A percentile compares a stretch with the other conserved stretches of the same genome.
These are phyloP conservation scores for Colletotrichum ledebouriae DNA, from an alignment of 2,329 filamentous ascomycete genomes.

Conservation along the genomic window DNA sequence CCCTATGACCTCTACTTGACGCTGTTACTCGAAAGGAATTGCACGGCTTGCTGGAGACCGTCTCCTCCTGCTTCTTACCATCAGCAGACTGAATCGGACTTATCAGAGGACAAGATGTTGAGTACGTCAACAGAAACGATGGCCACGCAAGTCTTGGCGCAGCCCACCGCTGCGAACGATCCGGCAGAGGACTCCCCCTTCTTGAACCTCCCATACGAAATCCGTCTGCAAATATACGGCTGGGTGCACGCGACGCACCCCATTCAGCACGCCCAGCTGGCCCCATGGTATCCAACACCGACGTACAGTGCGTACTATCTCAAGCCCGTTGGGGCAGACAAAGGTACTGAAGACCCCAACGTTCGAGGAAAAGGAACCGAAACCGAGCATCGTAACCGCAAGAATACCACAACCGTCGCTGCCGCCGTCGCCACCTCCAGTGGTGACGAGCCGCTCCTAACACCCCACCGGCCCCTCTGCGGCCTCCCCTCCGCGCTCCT, in stretches of 20 bases:
- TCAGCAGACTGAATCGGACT: background rate
- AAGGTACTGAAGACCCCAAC: constrained; percentile 6
- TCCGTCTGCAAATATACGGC: constrained; percentile 62
- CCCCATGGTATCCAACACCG: constrained; percentile 56
- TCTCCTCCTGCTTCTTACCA: background rate
- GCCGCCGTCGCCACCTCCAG: background rate
- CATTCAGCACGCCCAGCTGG: constrained; percentile 54
- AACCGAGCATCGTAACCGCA: background rate
- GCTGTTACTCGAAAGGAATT: background rate
- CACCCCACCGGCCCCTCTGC: constrained; percentile 53
- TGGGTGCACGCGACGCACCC: constrained; percentile 57
- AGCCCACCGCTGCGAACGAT: background rate
- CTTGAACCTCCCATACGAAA: constrained; percentile 58
- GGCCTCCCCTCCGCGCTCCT: constrained; percentile 59
- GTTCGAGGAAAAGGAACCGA: constrained; percentile 7
- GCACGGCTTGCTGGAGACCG: constrained; percentile 6
- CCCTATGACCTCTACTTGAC: background rate
- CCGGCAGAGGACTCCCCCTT: constrained; percentile 44
- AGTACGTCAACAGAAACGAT: background rate
- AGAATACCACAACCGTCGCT: background rate
- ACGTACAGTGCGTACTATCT: constrained; percentile 51
- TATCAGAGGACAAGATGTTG: background rate
- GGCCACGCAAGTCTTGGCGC: background rate
- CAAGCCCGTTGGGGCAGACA: constrained; percentile 39
- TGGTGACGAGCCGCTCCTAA: constrained; percentile 45